phyloP scores from a whole-genome alignment of 176 grass and related monocot genomes.

The Microstegium vimineum region DNA sequence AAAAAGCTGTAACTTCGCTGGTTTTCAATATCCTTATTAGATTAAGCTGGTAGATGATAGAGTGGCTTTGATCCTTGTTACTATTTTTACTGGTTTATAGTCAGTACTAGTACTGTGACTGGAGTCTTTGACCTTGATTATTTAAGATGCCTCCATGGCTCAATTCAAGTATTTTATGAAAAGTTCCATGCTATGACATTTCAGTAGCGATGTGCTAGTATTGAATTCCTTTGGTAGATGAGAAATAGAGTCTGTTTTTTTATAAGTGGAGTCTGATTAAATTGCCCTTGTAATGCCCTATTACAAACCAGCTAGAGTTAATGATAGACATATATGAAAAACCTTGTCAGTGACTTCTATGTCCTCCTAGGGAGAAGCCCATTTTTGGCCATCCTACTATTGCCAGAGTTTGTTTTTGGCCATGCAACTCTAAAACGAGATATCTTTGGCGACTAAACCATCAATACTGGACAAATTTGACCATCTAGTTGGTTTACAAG shows the following conservation, averaged over 20 bases:
- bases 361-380: not conserved
- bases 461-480: not conserved
- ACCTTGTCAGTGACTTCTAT: not conserved
- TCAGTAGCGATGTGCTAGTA: not conserved
- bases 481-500: not conserved
- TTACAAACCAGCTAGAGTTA: conserved; percentile 2
- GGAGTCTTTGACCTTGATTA: conserved; percentile 12
- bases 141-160: conserved; percentile 24
- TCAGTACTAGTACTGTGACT: conserved; percentile 15
- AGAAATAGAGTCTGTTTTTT: conserved; percentile 1
- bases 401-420: not conserved
- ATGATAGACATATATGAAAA: not conserved
- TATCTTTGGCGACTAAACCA: not conserved
- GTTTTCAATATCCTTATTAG: not conserved
- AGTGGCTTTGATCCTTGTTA: conserved; percentile 1
- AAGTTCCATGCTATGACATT: not conserved
- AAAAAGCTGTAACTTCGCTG: not conserved
- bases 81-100: not conserved
- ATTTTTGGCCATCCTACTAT: not conserved
- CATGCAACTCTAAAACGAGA: not conserved
- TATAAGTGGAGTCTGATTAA: not conserved
- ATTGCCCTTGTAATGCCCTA: not conserved
- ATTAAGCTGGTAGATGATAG: conserved; percentile 11
- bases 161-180: not conserved
- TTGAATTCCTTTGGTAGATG: conserved; percentile 29